These are phyloP conservation scores for Apiospora phragmitis DNA, from an alignment of 2,329 filamentous ascomycete species.

Conservation along the genomic window DNA sequence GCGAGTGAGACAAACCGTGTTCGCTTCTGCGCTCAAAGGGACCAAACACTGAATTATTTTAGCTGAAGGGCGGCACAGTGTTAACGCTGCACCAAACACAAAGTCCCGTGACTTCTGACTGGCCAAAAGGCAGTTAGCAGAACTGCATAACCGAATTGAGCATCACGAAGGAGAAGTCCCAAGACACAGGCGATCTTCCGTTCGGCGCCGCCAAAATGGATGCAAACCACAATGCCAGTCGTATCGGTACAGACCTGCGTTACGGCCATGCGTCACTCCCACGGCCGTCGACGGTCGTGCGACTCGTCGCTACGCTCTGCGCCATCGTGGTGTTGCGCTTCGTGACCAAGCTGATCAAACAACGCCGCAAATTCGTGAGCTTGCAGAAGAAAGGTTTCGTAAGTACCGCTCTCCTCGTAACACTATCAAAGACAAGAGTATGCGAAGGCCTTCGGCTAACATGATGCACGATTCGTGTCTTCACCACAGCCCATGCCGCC, in stretches of 20 bases:
- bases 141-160: too few species aligned
- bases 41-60: too few species aligned
- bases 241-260: background rate
- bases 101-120: too few species aligned
- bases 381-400: background rate
- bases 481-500: constrained; percentile 13
- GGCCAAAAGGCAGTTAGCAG: too few species aligned
- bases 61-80: too few species aligned
- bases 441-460: background rate
- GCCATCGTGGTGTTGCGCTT: background rate
- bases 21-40: too few species aligned
- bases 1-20: background rate
- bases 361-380: background rate
- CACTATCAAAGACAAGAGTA: background rate
- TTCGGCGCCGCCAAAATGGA: background rate
- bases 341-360: background rate
- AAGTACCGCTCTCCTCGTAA: background rate
- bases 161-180: too few species aligned
- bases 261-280: background rate
- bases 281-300: background rate
- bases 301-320: background rate
- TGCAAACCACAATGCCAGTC: background rate
- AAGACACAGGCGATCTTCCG: too few species aligned
- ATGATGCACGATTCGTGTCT: background rate
- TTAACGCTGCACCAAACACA: too few species aligned